These are phyloP conservation scores for Santalum album DNA, from an alignment of 164 flowering plant genomes.

Conservation along the genomic window DNA sequence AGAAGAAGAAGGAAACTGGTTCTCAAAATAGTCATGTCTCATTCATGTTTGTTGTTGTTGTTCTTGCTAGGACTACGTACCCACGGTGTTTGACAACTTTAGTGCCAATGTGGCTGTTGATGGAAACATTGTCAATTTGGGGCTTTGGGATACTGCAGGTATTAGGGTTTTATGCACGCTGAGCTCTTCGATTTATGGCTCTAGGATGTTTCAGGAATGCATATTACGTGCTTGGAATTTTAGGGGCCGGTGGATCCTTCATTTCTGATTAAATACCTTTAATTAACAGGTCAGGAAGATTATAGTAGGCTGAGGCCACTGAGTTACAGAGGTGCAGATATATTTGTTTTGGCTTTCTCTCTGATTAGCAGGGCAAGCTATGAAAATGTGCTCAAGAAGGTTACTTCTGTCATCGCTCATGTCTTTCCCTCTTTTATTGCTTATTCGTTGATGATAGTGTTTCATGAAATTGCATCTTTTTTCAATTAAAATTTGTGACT, in stretches of 20 bases:
- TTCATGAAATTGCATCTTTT: too few relatives aligned
- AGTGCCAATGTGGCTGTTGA: slow-evolving; percentile 97
- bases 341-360: slow-evolving; percentile 93
- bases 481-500: too few relatives aligned
- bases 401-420: slow-evolving; percentile 15
- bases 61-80: slow-evolving; percentile 75
- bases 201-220: not conserved
- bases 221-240: not conserved
- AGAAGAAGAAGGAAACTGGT: too few relatives aligned
- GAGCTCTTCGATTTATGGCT: not conserved
- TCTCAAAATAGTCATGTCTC: not conserved
- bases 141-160: slow-evolving; percentile 99
- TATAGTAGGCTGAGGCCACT: slow-evolving; percentile 97
- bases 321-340: slow-evolving; percentile 96
- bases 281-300: slow-evolving; percentile 83
- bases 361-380: slow-evolving; percentile 94
- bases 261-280: not conserved
- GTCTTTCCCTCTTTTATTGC: not conserved
- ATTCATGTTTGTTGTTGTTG: not conserved
- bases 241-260: not conserved
- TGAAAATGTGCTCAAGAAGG: slow-evolving; percentile 99
- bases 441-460: too few relatives aligned
- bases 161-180: slow-evolving; percentile 3
- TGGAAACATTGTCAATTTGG: slow-evolving; percentile 93
- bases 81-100: slow-evolving; percentile 95